Conservation (phyloP, 2,329 filamentous ascomycete species). For the Cercospora sojina region DNA sequence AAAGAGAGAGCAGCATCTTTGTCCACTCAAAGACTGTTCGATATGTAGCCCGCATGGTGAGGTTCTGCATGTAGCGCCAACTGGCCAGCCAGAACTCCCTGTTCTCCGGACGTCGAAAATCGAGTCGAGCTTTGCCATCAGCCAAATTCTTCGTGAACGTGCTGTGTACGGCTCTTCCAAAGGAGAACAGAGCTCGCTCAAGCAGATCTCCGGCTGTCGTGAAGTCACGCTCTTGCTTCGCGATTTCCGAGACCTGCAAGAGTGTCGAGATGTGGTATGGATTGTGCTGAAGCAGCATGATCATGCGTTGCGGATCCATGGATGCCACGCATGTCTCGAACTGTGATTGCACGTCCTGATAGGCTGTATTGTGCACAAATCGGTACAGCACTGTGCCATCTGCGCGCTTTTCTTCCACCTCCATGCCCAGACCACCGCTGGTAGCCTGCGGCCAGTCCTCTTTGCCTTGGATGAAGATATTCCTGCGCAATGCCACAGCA, state of each 20-base stretch:
- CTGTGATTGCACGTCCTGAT: conserved; percentile 70
- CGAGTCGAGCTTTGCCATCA: conserved; percentile 74
- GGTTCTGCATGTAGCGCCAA: conserved; percentile 82
- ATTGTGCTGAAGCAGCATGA: conserved; percentile 69
- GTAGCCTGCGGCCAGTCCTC: conserved; percentile 81
- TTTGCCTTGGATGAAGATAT: conserved; percentile 81
- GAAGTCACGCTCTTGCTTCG: conserved; percentile 86
- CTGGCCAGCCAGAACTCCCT: conserved; percentile 88
- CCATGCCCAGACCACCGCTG: conserved; percentile 82
- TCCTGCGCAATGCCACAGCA: conserved; percentile 70
- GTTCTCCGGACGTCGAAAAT: conserved; percentile 82
- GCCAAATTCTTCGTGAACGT: conserved; percentile 74
- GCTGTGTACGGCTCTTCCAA: conserved; percentile 84
- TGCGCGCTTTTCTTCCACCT: conserved; percentile 56
- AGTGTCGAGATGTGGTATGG: conserved; percentile 92
- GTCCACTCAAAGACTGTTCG: conserved; percentile 92
- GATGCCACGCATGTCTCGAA: conserved; percentile 79
- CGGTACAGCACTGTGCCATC: conserved; percentile 70
- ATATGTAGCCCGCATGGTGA: conserved; percentile 89
- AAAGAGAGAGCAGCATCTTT: conserved; percentile 75
- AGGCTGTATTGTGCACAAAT: conserved; percentile 71
- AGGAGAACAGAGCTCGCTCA: conserved; percentile 87
- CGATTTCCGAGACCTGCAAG: conserved; percentile 89
- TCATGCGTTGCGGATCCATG: conserved; percentile 80
- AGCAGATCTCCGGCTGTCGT: conserved; percentile 82